Conservation (phyloP, 1,284 basidiomycete genomes). For the Cystobasidium slooffiae region DNA sequence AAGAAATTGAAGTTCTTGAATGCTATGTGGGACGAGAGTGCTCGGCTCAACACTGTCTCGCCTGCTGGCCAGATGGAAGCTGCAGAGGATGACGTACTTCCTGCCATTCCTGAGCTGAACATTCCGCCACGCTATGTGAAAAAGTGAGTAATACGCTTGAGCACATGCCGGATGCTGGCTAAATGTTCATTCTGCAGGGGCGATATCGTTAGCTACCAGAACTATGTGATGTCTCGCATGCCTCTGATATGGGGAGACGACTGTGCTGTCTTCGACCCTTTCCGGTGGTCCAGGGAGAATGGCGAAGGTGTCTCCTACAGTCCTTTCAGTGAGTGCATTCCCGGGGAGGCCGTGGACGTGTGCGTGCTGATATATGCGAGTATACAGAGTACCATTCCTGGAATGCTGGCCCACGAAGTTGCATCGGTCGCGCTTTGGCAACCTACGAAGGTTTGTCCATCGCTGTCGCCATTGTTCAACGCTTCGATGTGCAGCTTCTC, state of each 20-base stretch:
- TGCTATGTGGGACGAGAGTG: background rate
- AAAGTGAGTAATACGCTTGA: background rate
- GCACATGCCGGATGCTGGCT: background rate
- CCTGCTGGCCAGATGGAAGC: slow-evolving; percentile 1
- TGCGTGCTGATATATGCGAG: background rate
- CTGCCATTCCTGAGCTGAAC: background rate
- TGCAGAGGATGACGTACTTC: background rate
- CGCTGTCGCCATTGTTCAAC: background rate
- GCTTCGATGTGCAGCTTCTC: background rate
- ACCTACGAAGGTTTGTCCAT: background rate
- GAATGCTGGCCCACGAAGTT: background rate
- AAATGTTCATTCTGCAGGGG: background rate
- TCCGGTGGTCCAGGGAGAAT: background rate
- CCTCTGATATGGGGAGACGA: background rate
- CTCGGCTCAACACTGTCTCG: background rate
- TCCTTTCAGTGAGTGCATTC: background rate
- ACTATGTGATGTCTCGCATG: background rate
- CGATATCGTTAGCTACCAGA: background rate
- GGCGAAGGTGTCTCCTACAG: background rate
- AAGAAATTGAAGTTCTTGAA: slow-evolving; percentile 3
- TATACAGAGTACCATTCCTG: background rate
- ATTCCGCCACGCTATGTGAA: background rate
- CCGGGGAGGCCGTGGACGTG: background rate
- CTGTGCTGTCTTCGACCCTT: background rate
- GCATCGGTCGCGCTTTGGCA: background rate